Evolutionary conservation across 2,329 filamentous ascomycete species (phyloP).

Genomic region (Aaosphaeria pasadenensis): DNA sequence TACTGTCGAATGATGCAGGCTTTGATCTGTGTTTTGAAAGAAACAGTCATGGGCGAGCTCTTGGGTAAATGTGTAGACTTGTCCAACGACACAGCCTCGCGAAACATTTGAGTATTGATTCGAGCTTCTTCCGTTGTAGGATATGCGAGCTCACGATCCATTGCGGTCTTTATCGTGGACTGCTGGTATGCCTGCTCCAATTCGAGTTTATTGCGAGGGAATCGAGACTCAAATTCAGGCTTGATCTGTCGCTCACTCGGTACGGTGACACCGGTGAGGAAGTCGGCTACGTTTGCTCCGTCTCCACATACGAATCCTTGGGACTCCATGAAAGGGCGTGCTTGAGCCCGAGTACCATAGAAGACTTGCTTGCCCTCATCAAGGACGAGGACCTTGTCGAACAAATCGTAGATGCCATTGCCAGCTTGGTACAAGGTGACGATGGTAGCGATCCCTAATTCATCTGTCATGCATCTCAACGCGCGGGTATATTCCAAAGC

Average conservation of each 20-base stretch:
- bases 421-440: conserved; percentile 56
- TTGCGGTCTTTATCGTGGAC: conserved; percentile 46
- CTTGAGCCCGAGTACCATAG: conserved; percentile 60
- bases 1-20: conserved; percentile 60
- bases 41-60: conserved; percentile 51
- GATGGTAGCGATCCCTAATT: conserved; percentile 48
- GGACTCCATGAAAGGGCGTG: conserved; percentile 63
- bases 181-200: conserved; percentile 50
- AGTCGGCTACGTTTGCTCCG: conserved; percentile 67
- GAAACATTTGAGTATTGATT: conserved; percentile 48
- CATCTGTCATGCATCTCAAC: conserved; percentile 49
- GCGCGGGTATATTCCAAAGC: conserved; percentile 56
- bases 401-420: conserved; percentile 55
- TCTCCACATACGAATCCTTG: conserved; percentile 65
- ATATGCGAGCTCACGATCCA: conserved; percentile 58
- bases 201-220: conserved; percentile 44
- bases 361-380: conserved; percentile 76
- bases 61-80: conserved; percentile 55
- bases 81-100: conserved; percentile 50
- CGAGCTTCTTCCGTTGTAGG: conserved; percentile 48
- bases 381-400: conserved; percentile 71
- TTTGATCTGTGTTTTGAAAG: conserved; percentile 46
- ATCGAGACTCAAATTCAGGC: conserved; percentile 38
- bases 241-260: conserved; percentile 41
- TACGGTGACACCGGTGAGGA: conserved; percentile 69